Base-by-base conservation (phyloP, 2,329 filamentous ascomycete species). In the Akanthomyces uredinophilus region DNA sequence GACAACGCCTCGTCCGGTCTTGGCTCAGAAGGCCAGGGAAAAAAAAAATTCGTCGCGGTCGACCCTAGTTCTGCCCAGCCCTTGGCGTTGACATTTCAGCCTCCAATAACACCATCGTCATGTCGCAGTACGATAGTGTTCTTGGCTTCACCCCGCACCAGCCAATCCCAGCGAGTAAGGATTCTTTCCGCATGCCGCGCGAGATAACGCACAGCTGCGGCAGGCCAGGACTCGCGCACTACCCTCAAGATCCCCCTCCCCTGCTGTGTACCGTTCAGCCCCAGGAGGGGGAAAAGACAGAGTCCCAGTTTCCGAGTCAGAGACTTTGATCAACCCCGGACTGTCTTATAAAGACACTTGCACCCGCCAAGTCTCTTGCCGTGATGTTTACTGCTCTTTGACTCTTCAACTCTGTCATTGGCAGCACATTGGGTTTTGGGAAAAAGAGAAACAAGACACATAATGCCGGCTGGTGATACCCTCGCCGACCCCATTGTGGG, bases 401-500 rank as follows among this genome's bases (percentile, higher is more conserved):
- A 5, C 14, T 20, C n/a, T 8, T 14, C n/a, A 22, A 20, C 5
- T 32, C 24, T 2, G 2, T 11, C 32, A 35, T 29, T 29, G 10
- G 32, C 32, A 35, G 32, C 32, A 10, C 7, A 35, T 6, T 35
- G 32, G 7, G 32, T 35, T 2, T 35, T 35, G 2, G 7, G 11
- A 10, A 35, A 35, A 35, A 35, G 32, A 35, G 32, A 35, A 29
- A 1, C 32, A 35, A 35, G 32, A n/a, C 60, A 41, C n/a, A 47
- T 29, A 35, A 61, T 61, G 60, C 43, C 60, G 13, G 44, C 60
- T 39, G 62, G 63, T 46, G 66, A 69, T 24, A 60, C 55, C 41
- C 59, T 65, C 16, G 74, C 74, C 65, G 71, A 74, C 66, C 66
- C 71, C 35, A 71, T 70, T 29, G 49, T 54, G 43, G 63, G 61